A percentile compares a stretch with the other conserved stretches of the same genome.
phyloP scores from a whole-genome alignment of 192 early-diverging fungal genomes.

The Coemansia sp. region DNA sequence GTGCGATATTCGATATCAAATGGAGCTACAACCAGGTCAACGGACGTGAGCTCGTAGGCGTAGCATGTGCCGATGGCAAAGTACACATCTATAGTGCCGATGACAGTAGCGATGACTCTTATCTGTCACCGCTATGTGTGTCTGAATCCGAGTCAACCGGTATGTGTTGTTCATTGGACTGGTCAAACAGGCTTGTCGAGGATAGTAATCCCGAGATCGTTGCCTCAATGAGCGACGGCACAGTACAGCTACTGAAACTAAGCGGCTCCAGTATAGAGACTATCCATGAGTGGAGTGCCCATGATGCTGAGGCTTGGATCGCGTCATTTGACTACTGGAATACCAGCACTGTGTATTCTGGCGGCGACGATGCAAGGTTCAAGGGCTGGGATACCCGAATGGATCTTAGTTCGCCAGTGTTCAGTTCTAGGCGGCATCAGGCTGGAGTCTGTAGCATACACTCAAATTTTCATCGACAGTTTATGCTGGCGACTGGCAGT shows the following conservation, averaged over 20 bases:
- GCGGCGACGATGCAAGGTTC: conserved; percentile 86
- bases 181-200: conserved; percentile 66
- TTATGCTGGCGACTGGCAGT: conserved; percentile 86
- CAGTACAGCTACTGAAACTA: conserved; percentile 59
- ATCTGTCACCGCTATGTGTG: conserved; percentile 29
- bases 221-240: conserved; percentile 81
- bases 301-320: conserved; percentile 94
- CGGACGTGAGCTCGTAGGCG: conserved; percentile 59
- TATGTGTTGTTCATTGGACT: conserved; percentile 88
- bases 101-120: conserved; percentile 28
- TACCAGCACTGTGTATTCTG: conserved; percentile 64
- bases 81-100: conserved; percentile 58
- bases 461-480: conserved; percentile 74
- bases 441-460: conserved; percentile 94
- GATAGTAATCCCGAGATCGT: conserved; percentile 46
- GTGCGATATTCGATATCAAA: conserved; percentile 75
- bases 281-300: conserved; percentile 71
- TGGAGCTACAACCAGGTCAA: conserved; percentile 63
- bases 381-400: conserved; percentile 88
- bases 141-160: conserved; percentile 56
- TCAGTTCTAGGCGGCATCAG: conserved; percentile 73
- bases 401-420: conserved; percentile 45
- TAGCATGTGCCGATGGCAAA: conserved; percentile 64
- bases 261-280: conserved; percentile 45
- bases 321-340: conserved; percentile 87